phyloP scores from a whole-genome alignment of 768 basidiomycete species.

The Termitomyces sp. region DNA sequence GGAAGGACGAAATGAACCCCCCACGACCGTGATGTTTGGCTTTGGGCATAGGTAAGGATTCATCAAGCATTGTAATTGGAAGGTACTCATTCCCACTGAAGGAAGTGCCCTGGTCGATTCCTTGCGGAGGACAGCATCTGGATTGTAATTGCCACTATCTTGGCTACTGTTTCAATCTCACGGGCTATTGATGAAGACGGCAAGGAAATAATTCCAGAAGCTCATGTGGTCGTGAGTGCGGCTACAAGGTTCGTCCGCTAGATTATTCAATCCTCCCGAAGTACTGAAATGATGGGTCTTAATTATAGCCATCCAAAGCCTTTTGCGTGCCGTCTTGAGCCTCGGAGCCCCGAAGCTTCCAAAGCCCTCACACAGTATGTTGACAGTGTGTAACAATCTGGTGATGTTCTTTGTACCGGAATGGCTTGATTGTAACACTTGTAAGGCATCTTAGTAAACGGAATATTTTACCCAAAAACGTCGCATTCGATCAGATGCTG shows the following conservation, averaged over 20 bases:
- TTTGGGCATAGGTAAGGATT: constrained; percentile 20
- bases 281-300: too few relatives aligned
- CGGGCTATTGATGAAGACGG: constrained; percentile 30
- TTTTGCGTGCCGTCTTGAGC: too few relatives aligned
- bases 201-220: constrained; percentile 28
- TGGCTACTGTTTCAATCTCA: constrained; percentile 28
- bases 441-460: too few relatives aligned
- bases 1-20: constrained; percentile 6
- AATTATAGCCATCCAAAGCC: too few relatives aligned
- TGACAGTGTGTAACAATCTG: too few relatives aligned
- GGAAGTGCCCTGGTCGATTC: constrained; percentile 36
- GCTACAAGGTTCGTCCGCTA: background rate
- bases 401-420: too few relatives aligned
- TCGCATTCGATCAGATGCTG: too few relatives aligned
- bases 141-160: constrained; percentile 15
- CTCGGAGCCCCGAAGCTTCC: too few relatives aligned
- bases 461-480: too few relatives aligned
- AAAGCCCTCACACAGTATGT: too few relatives aligned
- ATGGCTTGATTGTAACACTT: too few relatives aligned
- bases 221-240: background rate
- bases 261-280: too few relatives aligned
- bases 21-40: constrained; percentile 14
- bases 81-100: background rate
- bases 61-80: background rate
- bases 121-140: constrained; percentile 40